These are phyloP conservation scores for Panicum virgatum DNA, from an alignment of 202 grass and related monocot genomes.

Conservation along the genomic window DNA sequence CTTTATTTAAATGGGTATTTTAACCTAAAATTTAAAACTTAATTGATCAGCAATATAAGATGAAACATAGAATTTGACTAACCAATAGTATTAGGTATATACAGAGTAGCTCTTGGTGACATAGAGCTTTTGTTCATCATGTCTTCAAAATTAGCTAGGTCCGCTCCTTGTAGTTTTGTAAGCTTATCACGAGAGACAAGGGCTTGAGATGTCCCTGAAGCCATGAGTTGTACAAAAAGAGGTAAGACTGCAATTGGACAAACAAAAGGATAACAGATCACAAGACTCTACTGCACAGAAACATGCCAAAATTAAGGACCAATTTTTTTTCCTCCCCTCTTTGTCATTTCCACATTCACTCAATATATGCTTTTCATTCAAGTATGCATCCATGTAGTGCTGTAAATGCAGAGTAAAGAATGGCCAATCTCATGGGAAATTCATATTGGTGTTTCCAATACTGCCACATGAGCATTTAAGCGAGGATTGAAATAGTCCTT, in stretches of 20 bases:
- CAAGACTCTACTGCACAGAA: background rate
- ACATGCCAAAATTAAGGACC: background rate
- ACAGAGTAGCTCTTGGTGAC: background rate
- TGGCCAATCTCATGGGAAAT: background rate
- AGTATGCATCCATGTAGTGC: background rate
- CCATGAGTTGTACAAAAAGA: slow-evolving; percentile 22
- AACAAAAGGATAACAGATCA: background rate
- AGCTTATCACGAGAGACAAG: slow-evolving; percentile 71
- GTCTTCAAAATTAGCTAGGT: background rate
- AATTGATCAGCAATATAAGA: background rate
- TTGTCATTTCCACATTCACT: background rate
- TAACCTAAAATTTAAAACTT: background rate
- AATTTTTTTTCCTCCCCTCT: background rate
- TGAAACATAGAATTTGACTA: slow-evolving; percentile 36
- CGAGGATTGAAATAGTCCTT: background rate
- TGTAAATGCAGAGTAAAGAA: background rate
- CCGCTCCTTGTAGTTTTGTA: slow-evolving; percentile 32
- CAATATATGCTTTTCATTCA: background rate
- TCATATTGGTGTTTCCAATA: background rate
- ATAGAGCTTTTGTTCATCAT: slow-evolving; percentile 15
- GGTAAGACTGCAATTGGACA: background rate
- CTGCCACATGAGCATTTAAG: too few species aligned
- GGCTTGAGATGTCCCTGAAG: slow-evolving; percentile 50
- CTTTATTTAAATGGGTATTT: background rate
- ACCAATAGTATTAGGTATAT: slow-evolving; percentile 41